These are phyloP conservation scores for Fusarium sambucinum DNA, from an alignment of 2,329 filamentous ascomycete genomes.

Conservation along the genomic window DNA sequence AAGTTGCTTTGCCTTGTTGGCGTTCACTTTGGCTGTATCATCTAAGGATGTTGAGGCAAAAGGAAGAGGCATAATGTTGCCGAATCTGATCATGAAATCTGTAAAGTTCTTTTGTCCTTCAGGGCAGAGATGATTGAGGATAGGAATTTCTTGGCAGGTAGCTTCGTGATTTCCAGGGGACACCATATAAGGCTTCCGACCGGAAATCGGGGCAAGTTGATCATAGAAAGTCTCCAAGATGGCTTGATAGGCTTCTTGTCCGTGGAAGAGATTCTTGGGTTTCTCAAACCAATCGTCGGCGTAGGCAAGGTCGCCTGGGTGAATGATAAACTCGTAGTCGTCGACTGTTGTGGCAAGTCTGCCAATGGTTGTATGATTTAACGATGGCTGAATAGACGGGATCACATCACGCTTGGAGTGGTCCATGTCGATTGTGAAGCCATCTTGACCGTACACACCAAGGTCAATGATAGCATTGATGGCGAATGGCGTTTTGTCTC, in stretches of 20 bases:
- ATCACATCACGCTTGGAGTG: constrained; percentile 21
- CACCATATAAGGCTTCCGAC: constrained; percentile 31
- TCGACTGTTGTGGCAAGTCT: constrained; percentile 21
- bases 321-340: constrained; percentile 32
- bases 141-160: constrained; percentile 22
- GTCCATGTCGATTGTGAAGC: constrained; percentile 28
- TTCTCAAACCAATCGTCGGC: constrained; percentile 27
- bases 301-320: constrained; percentile 19
- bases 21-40: constrained; percentile 13
- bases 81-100: constrained; percentile 31
- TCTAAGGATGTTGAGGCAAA: constrained; percentile 21
- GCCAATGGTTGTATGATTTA: constrained; percentile 32
- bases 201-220: constrained; percentile 15
- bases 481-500: constrained; percentile 23
- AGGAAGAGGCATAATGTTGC: background rate
- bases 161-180: constrained; percentile 28
- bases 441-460: constrained; percentile 27
- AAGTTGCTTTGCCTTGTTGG: constrained; percentile 33
- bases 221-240: constrained; percentile 26
- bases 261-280: constrained; percentile 23
- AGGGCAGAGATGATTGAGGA: constrained; percentile 21
- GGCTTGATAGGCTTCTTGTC: constrained; percentile 24
- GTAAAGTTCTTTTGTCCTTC: constrained; percentile 34
- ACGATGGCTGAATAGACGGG: constrained; percentile 12
- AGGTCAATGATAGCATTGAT: constrained; percentile 34